Evolutionary conservation across 495 filamentous ascomycete species (phyloP), one percentile per base, ranked within the genome.

Genomic region (Clohesyomyces aquaticus): DNA sequence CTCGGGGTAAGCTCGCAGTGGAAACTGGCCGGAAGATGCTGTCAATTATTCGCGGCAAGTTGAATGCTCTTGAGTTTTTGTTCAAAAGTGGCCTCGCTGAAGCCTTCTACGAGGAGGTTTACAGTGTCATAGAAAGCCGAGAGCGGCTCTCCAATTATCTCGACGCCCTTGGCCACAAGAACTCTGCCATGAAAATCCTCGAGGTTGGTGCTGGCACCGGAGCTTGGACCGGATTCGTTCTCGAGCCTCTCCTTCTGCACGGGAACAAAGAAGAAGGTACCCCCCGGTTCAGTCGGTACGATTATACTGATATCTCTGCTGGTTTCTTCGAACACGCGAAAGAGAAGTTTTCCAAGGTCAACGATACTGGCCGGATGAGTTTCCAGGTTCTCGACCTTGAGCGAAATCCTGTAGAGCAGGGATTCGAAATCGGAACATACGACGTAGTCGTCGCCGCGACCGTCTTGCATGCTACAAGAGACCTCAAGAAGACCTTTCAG

Each of bases 21-120:
- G 14, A 51, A 69, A n/a, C 59, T 62, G 43, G 43, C 19, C 43
- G 19, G 43, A n/a, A 47, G 4, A 4, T 47, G 6, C 43, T n/a
- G 4, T 6, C n/a, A 6, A 47, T 22, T 47, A 4, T 47, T 4
- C 43, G 43, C n/a, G 43, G 43, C n/a, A 4, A 47, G 4, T 4
- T 47, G 4, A n/a, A 47, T n/a, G 16, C 43, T 47, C 43, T 47
- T 18, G 8, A 47, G 8, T 6, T 47, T 6, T n/a, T 47, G 21
- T 47, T 47, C 19, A 47, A 47, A 4, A n/a, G n/a, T 4, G 43
- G 43, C 16, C 16, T 47, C 4, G 21, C 43, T 6, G 21, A 6
- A 22, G 43, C 4, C 8, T 9, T 47, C 14, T 18, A 47, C 43
- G 6, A 47, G 4, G 21, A n/a, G 8, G 8, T n/a, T 4, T 22